Evolutionary conservation across 164 flowering plant genomes (phyloP).

Genomic region (Echeveria elegans): DNA sequence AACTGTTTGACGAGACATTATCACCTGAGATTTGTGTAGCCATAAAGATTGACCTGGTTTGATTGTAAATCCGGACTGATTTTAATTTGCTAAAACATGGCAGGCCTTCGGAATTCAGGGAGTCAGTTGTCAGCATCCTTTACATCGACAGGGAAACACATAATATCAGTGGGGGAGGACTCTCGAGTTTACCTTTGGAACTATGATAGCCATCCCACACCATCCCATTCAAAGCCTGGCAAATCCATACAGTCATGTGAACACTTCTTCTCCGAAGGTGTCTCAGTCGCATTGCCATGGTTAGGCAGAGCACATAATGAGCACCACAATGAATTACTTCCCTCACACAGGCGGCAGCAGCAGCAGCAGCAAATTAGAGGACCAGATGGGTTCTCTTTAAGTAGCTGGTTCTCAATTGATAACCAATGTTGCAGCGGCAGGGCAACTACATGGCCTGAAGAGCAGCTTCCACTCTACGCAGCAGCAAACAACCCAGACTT

Average conservation of each 20-base stretch:
- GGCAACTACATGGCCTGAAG: conserved; percentile 85
- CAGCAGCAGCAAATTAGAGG: conserved; percentile 11
- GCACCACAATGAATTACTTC: background rate
- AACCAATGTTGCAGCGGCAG: conserved; percentile 27
- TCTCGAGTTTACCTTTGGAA: conserved; percentile 66
- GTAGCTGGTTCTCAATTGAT: conserved; percentile 53
- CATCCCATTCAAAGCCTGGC: conserved; percentile 22
- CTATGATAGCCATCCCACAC: conserved; percentile 21
- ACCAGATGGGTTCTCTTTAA: conserved; percentile 42
- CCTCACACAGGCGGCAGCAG: conserved; percentile 2
- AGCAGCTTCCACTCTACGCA: conserved; percentile 43
- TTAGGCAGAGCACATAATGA: conserved; percentile 18
- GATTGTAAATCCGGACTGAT: background rate
- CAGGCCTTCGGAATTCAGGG: conserved; percentile 64
- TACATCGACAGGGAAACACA: conserved; percentile 55
- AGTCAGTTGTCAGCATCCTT: conserved; percentile 75
- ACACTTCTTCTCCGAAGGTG: conserved; percentile 58
- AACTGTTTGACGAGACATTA: too few species aligned
- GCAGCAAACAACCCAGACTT: conserved; percentile 7
- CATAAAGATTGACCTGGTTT: background rate
- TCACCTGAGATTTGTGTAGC: too few species aligned
- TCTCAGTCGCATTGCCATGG: conserved; percentile 78
- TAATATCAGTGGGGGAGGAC: conserved; percentile 68
- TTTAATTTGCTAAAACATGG: background rate
- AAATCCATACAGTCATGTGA: conserved; percentile 62